phyloP scores from a whole-genome alignment of 2,329 filamentous ascomycete species.

The Hypoxylon sp. region DNA sequence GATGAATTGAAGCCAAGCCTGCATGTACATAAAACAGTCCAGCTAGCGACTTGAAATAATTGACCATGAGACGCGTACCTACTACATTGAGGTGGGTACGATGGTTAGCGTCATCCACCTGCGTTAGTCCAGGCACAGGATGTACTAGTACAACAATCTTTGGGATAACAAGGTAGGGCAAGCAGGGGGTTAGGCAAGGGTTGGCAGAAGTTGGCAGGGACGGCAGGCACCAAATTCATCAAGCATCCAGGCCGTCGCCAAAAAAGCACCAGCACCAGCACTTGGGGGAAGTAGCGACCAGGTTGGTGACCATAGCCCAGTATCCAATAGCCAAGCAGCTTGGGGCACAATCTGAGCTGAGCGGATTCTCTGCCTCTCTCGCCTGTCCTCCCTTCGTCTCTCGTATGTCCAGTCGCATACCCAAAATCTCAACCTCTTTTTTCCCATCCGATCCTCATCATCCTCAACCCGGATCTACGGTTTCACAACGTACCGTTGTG shows the following conservation, averaged over 20 bases:
- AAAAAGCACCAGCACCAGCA: slow-evolving; percentile 4
- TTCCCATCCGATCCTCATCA: slow-evolving; percentile 38
- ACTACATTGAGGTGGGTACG: slow-evolving; percentile 17
- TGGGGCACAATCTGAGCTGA: slow-evolving; percentile 31
- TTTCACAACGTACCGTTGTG: slow-evolving; percentile 47
- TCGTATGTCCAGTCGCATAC: slow-evolving; percentile 31
- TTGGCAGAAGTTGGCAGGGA: slow-evolving; percentile 19
- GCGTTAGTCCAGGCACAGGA: slow-evolving; percentile 24
- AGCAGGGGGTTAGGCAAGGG: slow-evolving; percentile 10
- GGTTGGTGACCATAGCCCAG: neutral
- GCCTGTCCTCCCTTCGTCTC: slow-evolving; percentile 19
- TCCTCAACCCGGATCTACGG: slow-evolving; percentile 43
- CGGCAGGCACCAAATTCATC: slow-evolving; percentile 18
- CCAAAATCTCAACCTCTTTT: slow-evolving; percentile 37
- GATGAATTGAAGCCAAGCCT: slow-evolving; percentile 28
- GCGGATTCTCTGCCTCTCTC: slow-evolving; percentile 18
- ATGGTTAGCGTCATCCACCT: slow-evolving; percentile 7
- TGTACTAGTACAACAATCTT: slow-evolving; percentile 28
- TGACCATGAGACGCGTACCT: slow-evolving; percentile 14
- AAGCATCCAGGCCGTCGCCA: slow-evolving; percentile 25
- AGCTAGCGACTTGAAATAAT: slow-evolving; percentile 26
- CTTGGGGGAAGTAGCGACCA: slow-evolving; percentile 12
- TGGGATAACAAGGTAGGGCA: neutral
- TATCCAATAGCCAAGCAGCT: slow-evolving; percentile 29
- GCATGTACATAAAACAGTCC: slow-evolving; percentile 16